phyloP scores from a whole-genome alignment of 1,139 yeast species.

The Geotrichum histeridarum region DNA sequence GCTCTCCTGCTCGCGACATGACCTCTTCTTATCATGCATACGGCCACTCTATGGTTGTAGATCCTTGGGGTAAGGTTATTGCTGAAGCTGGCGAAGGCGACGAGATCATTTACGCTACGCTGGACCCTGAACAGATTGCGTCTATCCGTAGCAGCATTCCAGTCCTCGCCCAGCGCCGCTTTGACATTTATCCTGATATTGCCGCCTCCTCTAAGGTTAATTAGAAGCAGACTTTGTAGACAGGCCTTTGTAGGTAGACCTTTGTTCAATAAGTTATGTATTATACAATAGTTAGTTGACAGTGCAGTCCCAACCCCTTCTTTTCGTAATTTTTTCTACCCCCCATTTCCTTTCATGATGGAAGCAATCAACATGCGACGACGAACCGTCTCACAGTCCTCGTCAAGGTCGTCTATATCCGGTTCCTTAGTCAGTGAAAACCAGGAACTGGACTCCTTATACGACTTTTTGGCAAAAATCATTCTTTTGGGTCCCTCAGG shows the following conservation, averaged over 20 bases:
- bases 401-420: conserved; percentile 28
- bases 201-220: conserved; percentile 8
- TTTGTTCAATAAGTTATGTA: background rate
- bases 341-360: background rate
- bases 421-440: conserved; percentile 24
- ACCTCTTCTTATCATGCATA: conserved; percentile 77
- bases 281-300: background rate
- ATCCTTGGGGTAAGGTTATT: conserved; percentile 75
- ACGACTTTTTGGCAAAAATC: conserved; percentile 45
- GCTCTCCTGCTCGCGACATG: conserved; percentile 84
- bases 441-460: conserved; percentile 34
- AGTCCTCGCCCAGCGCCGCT: conserved; percentile 71
- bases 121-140: conserved; percentile 60
- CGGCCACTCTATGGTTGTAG: conserved; percentile 85
- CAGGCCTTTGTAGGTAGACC: background rate
- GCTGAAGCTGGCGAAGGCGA: conserved; percentile 85
- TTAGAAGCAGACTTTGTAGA: background rate
- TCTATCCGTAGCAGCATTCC: conserved; percentile 71
- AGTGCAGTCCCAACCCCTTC: background rate
- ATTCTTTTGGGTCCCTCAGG: conserved; percentile 46
- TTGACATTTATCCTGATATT: conserved; percentile 76
- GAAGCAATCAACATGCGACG: conserved; percentile 25
- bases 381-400: conserved; percentile 30
- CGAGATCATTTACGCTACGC: conserved; percentile 71
- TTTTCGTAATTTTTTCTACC: background rate